A percentile compares a stretch with the other conserved stretches of the same genome.
Conservation (phyloP, 257 asterid genomes). For the Cruciata laevipes region DNA sequence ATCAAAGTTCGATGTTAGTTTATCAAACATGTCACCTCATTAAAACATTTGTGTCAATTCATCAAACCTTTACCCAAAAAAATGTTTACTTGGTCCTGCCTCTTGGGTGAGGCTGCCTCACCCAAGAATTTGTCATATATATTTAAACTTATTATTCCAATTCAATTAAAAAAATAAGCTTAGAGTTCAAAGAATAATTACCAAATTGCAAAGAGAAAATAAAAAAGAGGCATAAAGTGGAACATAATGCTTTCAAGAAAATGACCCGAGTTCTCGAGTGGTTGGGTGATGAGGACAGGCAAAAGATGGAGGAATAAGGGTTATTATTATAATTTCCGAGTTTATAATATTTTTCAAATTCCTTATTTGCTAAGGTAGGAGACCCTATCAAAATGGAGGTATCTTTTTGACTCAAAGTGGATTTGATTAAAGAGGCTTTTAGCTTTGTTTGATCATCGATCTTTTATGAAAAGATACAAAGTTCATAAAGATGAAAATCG, state of each 20-base stretch:
- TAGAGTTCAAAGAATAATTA: not conserved
- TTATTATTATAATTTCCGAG: constrained; percentile 11
- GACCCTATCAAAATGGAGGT: constrained; percentile 18
- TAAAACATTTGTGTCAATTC: too few species aligned
- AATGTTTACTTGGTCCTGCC: too few species aligned
- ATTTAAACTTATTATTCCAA: too few species aligned
- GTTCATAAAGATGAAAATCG: not conserved
- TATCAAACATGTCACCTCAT: too few species aligned
- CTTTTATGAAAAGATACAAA: constrained; percentile 23
- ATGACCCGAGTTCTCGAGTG: constrained; percentile 9
- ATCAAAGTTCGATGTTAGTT: too few species aligned
- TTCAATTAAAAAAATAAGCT: too few species aligned
- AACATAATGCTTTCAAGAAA: not conserved
- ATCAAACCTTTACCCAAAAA: too few species aligned
- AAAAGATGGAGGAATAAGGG: constrained; percentile 8
- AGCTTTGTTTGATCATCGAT: constrained; percentile 10
- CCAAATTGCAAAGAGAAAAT: not conserved
- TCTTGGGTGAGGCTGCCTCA: too few species aligned
- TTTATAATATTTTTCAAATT: constrained; percentile 23
- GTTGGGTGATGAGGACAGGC: constrained; percentile 16
- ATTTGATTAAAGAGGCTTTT: not conserved
- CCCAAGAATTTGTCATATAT: too few species aligned
- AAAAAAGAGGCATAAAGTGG: constrained; percentile 7
- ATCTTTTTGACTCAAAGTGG: constrained; percentile 36
- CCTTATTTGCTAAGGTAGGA: constrained; percentile 59